Evolutionary conservation across 768 basidiomycete species (phyloP).

Genomic region (Xanthoconium stramineum): DNA sequence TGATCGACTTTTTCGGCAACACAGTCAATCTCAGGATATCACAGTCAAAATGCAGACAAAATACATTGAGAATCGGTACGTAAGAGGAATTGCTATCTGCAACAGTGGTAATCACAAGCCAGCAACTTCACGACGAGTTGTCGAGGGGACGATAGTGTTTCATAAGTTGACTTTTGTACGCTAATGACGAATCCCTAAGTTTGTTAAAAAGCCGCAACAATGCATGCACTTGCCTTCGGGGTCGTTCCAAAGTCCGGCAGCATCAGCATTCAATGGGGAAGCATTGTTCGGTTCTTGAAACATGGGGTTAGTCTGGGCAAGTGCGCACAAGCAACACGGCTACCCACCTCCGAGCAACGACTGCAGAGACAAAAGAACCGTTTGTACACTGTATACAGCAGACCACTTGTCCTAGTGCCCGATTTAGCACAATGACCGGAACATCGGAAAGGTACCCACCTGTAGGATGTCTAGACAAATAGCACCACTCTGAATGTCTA

Average conservation of each 20-base stretch:
- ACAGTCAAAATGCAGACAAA: background rate
- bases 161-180: constrained; percentile 70
- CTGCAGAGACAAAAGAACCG: constrained; percentile 83
- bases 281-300: constrained; percentile 85
- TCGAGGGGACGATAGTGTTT: constrained; percentile 65
- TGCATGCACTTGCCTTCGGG: constrained; percentile 49
- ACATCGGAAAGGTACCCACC: constrained; percentile 35
- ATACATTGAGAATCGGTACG: constrained; percentile 13
- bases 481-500: constrained; percentile 71
- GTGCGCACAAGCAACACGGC: background rate
- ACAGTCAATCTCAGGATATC: background rate
- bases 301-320: background rate
- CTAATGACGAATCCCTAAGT: constrained; percentile 33
- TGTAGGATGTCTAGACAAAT: constrained; percentile 90
- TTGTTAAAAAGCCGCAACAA: background rate
- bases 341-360: constrained; percentile 81
- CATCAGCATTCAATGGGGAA: constrained; percentile 85
- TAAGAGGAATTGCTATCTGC: constrained; percentile 14
- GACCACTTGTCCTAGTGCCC: constrained; percentile 81
- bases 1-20: background rate
- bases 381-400: constrained; percentile 89
- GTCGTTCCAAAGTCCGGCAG: constrained; percentile 75
- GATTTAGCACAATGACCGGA: constrained; percentile 5
- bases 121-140: constrained; percentile 28
- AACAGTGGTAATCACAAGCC: background rate